These are phyloP conservation scores for Mucor circinelloides DNA, from an alignment of 371 early-diverging fungal species.

Conservation along the genomic window DNA sequence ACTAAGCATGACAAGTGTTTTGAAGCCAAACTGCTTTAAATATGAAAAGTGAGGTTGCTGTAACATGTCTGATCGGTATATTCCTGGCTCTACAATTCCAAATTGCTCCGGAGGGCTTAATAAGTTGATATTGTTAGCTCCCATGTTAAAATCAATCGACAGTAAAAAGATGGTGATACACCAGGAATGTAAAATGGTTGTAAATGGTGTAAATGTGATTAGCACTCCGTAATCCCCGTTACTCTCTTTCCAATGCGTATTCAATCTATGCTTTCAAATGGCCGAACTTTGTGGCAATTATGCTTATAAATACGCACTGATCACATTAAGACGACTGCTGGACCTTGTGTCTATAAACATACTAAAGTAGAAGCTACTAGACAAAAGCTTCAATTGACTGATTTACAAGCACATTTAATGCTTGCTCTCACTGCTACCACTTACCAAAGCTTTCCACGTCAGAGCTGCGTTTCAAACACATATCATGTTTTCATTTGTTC, in stretches of 20 bases:
- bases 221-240: slow-evolving; percentile 3
- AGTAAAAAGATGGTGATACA: background rate
- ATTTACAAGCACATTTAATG: background rate
- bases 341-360: background rate
- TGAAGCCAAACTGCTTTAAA: slow-evolving; percentile 75
- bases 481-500: slow-evolving; percentile 5
- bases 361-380: background rate
- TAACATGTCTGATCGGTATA: slow-evolving; percentile 83
- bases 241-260: background rate
- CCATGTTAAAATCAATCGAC: slow-evolving; percentile 2
- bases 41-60: slow-evolving; percentile 78
- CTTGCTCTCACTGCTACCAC: background rate
- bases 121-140: slow-evolving; percentile 22
- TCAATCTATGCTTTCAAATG: background rate
- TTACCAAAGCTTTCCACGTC: slow-evolving; percentile 3
- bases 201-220: background rate
- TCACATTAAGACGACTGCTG: background rate
- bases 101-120: slow-evolving; percentile 85
- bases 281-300: background rate
- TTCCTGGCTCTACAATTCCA: slow-evolving; percentile 87
- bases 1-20: slow-evolving; percentile 84
- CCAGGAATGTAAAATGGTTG: background rate
- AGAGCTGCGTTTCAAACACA: slow-evolving; percentile 6
- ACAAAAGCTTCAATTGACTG: background rate
- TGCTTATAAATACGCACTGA: background rate